A percentile compares a stretch with the other conserved stretches of the same genome.
Evolutionary conservation across 2,329 filamentous ascomycete genomes (phyloP).

Genomic region (Ambrosiella xylebori): DNA sequence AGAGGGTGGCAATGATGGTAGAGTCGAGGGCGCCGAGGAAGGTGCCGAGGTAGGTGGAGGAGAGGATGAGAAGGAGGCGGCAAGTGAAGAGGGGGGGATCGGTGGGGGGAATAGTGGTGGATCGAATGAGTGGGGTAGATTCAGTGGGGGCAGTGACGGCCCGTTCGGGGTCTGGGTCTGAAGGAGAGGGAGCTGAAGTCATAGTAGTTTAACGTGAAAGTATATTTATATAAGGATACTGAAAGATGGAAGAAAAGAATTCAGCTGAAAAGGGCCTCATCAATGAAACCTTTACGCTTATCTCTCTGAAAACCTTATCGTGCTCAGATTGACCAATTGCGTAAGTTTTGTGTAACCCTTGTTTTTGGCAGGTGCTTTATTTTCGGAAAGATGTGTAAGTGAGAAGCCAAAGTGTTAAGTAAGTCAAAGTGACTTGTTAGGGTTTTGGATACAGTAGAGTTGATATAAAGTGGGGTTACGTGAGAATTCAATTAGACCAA

Average conservation of each 20-base stretch:
- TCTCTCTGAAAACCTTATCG: too few species aligned
- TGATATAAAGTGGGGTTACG: neutral
- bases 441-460: neutral
- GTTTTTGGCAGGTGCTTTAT: too few species aligned
- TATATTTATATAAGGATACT: too few species aligned
- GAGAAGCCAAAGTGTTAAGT: neutral
- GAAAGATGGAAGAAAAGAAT: too few species aligned
- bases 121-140: constrained; percentile 7
- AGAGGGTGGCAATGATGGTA: constrained; percentile 73
- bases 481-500: neutral
- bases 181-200: neutral
- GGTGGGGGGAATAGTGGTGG: neutral
- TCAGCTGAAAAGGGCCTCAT: too few species aligned
- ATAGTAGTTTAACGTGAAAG: neutral
- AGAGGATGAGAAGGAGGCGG: constrained; percentile 36
- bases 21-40: constrained; percentile 52
- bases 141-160: neutral
- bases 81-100: constrained; percentile 32
- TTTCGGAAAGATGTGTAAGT: too few species aligned
- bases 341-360: too few species aligned
- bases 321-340: too few species aligned
- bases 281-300: too few species aligned
- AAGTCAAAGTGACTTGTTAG: neutral
- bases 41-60: constrained; percentile 40
- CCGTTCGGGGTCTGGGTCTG: neutral